phyloP scores from a whole-genome alignment of 352 stramenopile genomes.

The Globisporangium nagaii region DNA sequence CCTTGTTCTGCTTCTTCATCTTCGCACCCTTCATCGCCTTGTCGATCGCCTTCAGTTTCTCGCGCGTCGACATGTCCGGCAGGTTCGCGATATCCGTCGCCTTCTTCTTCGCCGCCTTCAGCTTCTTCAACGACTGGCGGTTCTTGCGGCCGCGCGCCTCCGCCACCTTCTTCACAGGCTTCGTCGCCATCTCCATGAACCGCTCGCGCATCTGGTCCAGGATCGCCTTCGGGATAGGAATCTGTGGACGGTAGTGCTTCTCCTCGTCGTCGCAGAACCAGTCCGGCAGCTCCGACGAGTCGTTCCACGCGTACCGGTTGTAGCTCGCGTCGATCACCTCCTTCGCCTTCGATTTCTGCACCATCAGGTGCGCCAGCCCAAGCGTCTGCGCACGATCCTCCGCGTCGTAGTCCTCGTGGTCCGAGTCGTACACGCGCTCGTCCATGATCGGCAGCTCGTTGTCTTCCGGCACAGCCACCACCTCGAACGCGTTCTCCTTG shows the following conservation, averaged over 20 bases:
- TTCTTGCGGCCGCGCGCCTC: conserved; percentile 96
- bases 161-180: conserved; percentile 99
- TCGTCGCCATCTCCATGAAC: conserved; percentile 94
- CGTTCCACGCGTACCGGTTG: conserved; percentile 99
- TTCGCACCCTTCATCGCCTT: conserved; percentile 93
- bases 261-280: conserved; percentile 98
- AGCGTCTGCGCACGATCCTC: conserved; percentile 95
- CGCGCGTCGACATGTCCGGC: conserved; percentile 95
- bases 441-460: conserved; percentile 61
- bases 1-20: conserved; percentile 91
- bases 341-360: conserved; percentile 95
- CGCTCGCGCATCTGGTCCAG: conserved; percentile 97
- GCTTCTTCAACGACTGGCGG: conserved; percentile 90
- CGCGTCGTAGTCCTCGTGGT: conserved; percentile 97
- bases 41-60: conserved; percentile 98
- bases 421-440: conserved; percentile 92
- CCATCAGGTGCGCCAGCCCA: conserved; percentile 98
- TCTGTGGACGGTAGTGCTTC: conserved; percentile 97
- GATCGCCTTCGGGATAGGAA: conserved; percentile 95
- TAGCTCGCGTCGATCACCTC: conserved; percentile 98
- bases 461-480: conserved; percentile 40
- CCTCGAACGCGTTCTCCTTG: conserved; percentile 34
- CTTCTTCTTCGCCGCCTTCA: conserved; percentile 97
- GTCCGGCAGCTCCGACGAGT: conserved; percentile 92
- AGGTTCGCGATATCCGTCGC: conserved; percentile 94